phyloP scores from a whole-genome alignment of 306 rosid genomes.

The Cucurbita ficifolia region DNA sequence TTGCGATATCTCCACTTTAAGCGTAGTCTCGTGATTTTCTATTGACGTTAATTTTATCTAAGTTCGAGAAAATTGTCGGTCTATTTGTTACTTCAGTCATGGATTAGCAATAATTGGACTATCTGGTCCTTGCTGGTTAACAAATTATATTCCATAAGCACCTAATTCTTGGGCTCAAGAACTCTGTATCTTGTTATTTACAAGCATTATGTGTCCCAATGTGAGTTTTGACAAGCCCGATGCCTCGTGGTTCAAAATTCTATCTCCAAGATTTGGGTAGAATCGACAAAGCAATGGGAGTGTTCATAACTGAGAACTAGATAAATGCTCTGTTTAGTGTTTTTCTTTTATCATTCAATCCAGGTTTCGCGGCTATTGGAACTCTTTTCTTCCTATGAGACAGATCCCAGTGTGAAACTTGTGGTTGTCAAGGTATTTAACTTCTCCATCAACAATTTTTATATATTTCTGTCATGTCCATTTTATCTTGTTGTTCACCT shows the following conservation, averaged over 20 bases:
- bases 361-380: conserved; percentile 56
- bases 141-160: background rate
- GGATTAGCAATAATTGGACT: background rate
- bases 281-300: background rate
- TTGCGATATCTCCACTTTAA: background rate
- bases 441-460: background rate
- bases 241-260: background rate
- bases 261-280: background rate
- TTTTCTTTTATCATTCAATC: background rate
- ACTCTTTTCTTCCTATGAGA: conserved; percentile 37
- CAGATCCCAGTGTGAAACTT: conserved; percentile 50
- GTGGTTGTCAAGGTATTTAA: conserved; percentile 52
- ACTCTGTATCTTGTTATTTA: background rate
- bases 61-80: background rate
- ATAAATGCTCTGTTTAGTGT: background rate
- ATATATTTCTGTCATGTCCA: background rate
- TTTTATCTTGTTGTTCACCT: background rate
- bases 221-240: background rate
- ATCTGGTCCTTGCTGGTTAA: background rate
- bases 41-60: background rate
- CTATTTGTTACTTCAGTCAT: background rate
- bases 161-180: background rate
- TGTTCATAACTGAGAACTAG: background rate
- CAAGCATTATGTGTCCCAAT: background rate
- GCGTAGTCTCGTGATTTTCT: background rate